A percentile compares a stretch with the other conserved stretches of the same genome.
Conservation (phyloP, 768 basidiomycete species). For the Cantharellus anzutake region DNA sequence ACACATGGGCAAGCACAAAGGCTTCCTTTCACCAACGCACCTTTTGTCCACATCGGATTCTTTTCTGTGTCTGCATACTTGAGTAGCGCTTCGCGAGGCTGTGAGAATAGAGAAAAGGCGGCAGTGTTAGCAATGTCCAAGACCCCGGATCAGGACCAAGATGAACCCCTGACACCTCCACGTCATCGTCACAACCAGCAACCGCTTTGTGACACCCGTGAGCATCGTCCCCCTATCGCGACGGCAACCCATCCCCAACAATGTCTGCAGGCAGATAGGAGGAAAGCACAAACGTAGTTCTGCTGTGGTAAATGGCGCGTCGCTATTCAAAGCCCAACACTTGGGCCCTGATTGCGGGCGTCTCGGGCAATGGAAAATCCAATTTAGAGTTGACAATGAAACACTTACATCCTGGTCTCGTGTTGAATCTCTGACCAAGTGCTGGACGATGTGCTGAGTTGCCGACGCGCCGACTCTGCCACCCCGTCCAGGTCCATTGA, state of each 20-base stretch:
- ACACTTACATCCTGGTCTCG: conserved; percentile 86
- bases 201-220: too few species aligned
- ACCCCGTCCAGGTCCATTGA: conserved; percentile 82
- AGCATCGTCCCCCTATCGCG: too few species aligned
- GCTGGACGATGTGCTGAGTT: conserved; percentile 91
- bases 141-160: neutral
- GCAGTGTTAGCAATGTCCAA: neutral
- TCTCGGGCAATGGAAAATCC: too few species aligned
- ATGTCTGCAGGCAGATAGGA: too few species aligned
- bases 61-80: conserved; percentile 72
- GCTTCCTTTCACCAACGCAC: conserved; percentile 27
- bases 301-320: too few species aligned
- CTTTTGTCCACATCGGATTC: conserved; percentile 71
- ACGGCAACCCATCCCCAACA: neutral
- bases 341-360: too few species aligned
- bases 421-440: conserved; percentile 77
- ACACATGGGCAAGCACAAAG: too few species aligned
- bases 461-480: conserved; percentile 93
- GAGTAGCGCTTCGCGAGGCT: conserved; percentile 85
- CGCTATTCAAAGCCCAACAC: too few species aligned
- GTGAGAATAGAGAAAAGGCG: neutral
- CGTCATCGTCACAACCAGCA: conserved; percentile 12
- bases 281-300: too few species aligned
- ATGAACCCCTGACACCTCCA: neutral
- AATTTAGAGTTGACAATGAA: neutral